Percentiles rank a stretch among this genome's conserved stretches.
phyloP scores from a whole-genome alignment of 345 rosid genomes.

The Hevea brasiliensis region DNA sequence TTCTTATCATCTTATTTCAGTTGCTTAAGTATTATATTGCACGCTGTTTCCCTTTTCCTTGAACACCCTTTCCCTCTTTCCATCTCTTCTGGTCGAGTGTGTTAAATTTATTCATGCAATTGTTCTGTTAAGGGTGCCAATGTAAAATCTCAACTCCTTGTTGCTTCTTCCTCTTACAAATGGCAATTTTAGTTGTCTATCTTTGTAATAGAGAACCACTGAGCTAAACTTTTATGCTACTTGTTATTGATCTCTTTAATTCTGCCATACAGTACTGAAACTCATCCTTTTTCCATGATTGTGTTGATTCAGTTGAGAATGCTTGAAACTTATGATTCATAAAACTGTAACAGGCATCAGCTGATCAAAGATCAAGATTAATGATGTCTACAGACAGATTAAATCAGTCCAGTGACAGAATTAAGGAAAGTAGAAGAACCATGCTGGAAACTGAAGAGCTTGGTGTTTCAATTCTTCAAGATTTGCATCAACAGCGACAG shows the following conservation, averaged over 20 bases:
- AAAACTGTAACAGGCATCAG: constrained; percentile 58
- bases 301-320: background rate
- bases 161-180: background rate
- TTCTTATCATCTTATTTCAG: background rate
- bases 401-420: constrained; percentile 61
- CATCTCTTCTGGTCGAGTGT: background rate
- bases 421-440: constrained; percentile 82
- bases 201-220: too few species aligned
- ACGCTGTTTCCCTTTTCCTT: background rate
- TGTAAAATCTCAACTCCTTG: background rate
- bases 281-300: background rate
- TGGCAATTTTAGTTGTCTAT: background rate
- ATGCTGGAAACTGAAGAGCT: constrained; percentile 99
- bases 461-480: constrained; percentile 95
- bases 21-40: background rate
- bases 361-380: constrained; percentile 86
- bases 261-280: background rate
- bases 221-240: background rate
- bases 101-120: background rate
- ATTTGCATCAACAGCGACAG: constrained; percentile 85
- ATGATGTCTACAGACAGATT: constrained; percentile 78
- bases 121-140: background rate
- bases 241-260: background rate
- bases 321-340: background rate
- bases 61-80: background rate